These are phyloP conservation scores for Suillus ampliporus DNA, from an alignment of 768 basidiomycete genomes.

Conservation along the genomic window DNA sequence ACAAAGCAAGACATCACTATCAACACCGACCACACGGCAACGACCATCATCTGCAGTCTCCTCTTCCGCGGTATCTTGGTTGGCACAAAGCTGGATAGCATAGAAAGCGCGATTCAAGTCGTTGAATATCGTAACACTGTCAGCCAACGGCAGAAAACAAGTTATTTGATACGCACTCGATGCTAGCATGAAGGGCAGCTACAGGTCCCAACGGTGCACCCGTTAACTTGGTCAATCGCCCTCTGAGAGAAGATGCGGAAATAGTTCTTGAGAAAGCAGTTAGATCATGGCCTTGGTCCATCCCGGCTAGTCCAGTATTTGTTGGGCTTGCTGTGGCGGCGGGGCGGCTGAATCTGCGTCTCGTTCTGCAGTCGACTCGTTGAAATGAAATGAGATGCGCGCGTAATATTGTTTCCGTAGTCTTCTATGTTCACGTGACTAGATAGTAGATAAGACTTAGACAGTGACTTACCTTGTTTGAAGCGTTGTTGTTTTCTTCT, in stretches of 20 bases:
- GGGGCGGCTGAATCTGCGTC: conserved; percentile 5
- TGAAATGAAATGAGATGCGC: neutral
- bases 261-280: conserved; percentile 52
- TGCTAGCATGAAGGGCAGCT: conserved; percentile 69
- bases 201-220: conserved; percentile 67
- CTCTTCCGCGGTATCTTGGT: conserved; percentile 85
- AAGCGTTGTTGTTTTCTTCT: too few relatives aligned
- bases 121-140: neutral
- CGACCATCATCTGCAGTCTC: conserved; percentile 86
- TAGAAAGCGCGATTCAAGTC: neutral
- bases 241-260: conserved; percentile 67
- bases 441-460: too few relatives aligned
- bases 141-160: conserved; percentile 8
- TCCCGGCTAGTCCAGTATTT: conserved; percentile 12
- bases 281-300: conserved; percentile 41
- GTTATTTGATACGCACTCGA: conserved; percentile 58
- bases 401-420: neutral
- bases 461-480: too few relatives aligned
- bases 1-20: conserved; percentile 67
- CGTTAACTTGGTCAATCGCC: conserved; percentile 63
- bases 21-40: conserved; percentile 87
- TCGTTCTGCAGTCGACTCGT: neutral
- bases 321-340: conserved; percentile 6
- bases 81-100: conserved; percentile 72
- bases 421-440: neutral